Evolutionary conservation across 2,329 filamentous ascomycete species (phyloP), one percentile per base, ranked within the genome.

Genomic region (Fusarium sp.): DNA sequence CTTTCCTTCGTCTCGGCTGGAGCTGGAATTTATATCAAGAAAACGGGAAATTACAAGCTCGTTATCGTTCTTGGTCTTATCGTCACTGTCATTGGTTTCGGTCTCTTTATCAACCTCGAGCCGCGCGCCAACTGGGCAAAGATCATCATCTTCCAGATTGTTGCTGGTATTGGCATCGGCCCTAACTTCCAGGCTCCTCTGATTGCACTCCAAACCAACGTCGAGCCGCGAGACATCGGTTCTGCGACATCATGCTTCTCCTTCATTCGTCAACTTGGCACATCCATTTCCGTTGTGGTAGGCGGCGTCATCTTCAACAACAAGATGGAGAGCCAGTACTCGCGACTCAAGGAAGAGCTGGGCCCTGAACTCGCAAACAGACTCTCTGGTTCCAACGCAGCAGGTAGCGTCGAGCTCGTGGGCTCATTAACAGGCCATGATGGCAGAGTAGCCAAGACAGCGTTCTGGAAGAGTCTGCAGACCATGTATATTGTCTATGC

Each of bases 271-370:
- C 91, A 92, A 70, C 81, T 94, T 5, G 89, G 89, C 12, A 92
- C 89, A 0, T 86, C 89, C 4, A 86, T 90, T 21, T 89, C 89
- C 1, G 86, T 93, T 53, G 91, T 93, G 3, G 83, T 94, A 38
- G 92, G 92, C 24, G 89, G 91, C n/a, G 91, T 93, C 44, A 86
- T 94, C 37, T 94, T 94, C 80, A 90, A 93, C 79, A 94, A 94
- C 76, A 81, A 86, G 62, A 92, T 93, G 89, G 80, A 88, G 68
- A 82, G 81, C 46, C 86, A 88, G 70, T 82, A 84, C 28, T 74
- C 80, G 6, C 74, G 75, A 11, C 83, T 92, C 29, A 77, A 80
- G 23, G 72, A 79, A 29, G 78, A 84, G 6, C 82, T 92, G 0
- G 86, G 86, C 1, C 79, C 79, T 0, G 74, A 85, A 5, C 79